Base-by-base conservation (phyloP, 306 rosid species). In the Dryas drummondii region DNA sequence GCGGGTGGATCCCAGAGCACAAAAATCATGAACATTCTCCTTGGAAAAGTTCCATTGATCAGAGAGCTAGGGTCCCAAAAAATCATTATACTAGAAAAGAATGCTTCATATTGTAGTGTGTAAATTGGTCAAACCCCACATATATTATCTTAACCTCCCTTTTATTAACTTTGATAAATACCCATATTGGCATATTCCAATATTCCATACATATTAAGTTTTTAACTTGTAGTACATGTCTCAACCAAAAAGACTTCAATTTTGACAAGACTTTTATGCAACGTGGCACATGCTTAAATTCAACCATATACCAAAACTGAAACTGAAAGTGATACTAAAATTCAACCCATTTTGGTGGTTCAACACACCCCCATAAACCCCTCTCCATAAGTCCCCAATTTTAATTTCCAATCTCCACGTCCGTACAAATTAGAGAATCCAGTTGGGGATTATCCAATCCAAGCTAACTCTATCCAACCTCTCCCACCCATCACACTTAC, bases 321-420 rank as follows among this genome's bases (percentile, higher is more conserved):
- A 49, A 44, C 4, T 72, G 76, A 51, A 51, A 58, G 61, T 66
- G 64, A 76, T 74, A 44, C 86, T 65, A 72, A 74, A 70, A 70
- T 83, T 87, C 85, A 85, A 85, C 87, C 83, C 68, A 16, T 72
- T 79, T 76, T 72, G 88, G 88, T 88, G 83, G 96, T 87, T 88
- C 74, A 91, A 88, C 80, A 82, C 87, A 81, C 83, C 88, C 66
- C 22, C 68, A 1, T 32, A 70, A 68, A 10, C 62, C 37, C 60
- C 51, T 9, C 5, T 73, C 61, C 52, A 53, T 17, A 64, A 37
- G 10, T 50, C 70, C 57, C 49, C 17, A 17, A 7, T 58, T 58
- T 40, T 15, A 53, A 1, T 11, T 71, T 74, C 71, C 75, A 40
- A 76, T 48, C 46, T 26, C 42, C 50, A 71, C 63, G 60, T 46